Conservation (phyloP, 208 protist species). For the Trypanosoma grayi region DNA sequence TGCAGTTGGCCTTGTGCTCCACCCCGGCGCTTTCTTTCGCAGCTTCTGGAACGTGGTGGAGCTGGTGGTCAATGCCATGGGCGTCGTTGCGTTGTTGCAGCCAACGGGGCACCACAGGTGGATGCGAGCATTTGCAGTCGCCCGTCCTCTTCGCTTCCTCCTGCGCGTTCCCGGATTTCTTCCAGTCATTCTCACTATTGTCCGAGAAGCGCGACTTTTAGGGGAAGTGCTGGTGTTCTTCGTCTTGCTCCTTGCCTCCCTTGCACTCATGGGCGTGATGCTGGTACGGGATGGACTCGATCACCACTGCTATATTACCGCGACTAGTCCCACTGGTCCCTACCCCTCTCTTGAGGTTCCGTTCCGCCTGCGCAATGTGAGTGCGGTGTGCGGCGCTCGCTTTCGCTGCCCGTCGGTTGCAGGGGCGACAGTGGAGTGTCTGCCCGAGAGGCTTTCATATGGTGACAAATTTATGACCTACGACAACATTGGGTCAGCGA, state of each 20-base stretch:
- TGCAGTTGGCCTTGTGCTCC: constrained; percentile 32
- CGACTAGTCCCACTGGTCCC: neutral
- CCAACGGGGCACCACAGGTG: constrained; percentile 38
- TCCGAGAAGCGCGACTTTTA: constrained; percentile 25
- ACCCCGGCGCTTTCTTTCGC: constrained; percentile 32
- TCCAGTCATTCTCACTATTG: constrained; percentile 25
- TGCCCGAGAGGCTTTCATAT: neutral
- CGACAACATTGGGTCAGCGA: constrained; percentile 32
- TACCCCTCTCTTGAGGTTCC: constrained; percentile 11
- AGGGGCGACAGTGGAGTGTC: constrained; percentile 23
- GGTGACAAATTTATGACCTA: constrained; percentile 23
- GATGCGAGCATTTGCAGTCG: constrained; percentile 45
- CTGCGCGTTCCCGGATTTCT: constrained; percentile 18
- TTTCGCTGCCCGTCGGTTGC: constrained; percentile 12
- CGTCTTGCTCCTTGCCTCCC: constrained; percentile 23
- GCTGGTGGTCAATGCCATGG: constrained; percentile 39
- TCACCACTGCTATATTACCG: constrained; percentile 37
- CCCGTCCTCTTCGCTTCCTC: constrained; percentile 48
- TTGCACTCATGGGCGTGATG: constrained; percentile 37
- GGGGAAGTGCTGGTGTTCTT: constrained; percentile 34
- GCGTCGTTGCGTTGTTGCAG: constrained; percentile 44
- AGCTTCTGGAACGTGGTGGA: constrained; percentile 54
- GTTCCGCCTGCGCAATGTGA: constrained; percentile 3
- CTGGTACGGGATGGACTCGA: constrained; percentile 23
- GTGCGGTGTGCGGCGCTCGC: neutral